Percentiles rank a stretch among this genome's conserved stretches.
phyloP scores from a whole-genome alignment of 257 asterid species.

The Primulina huaijiensis region DNA sequence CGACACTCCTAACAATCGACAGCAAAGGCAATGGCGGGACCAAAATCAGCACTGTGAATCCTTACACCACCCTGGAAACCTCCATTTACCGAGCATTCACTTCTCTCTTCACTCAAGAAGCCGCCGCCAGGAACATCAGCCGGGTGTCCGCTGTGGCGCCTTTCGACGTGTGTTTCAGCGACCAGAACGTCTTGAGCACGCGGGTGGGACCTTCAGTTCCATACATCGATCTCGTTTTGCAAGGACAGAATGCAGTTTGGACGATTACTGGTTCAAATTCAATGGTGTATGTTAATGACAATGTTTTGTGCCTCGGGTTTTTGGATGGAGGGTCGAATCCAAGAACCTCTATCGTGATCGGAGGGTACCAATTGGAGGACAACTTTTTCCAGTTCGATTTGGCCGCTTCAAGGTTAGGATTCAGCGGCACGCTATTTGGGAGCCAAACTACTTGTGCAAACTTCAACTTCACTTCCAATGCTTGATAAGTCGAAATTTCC shows the following conservation, averaged over 20 bases:
- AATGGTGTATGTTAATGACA: slow-evolving; percentile 27
- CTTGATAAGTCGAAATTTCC: too few species aligned
- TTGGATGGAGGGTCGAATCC: slow-evolving; percentile 28
- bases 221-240: slow-evolving; percentile 25
- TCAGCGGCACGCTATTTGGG: slow-evolving; percentile 17
- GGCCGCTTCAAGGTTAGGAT: slow-evolving; percentile 34
- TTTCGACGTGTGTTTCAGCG: too few species aligned
- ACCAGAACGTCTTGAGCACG: neutral
- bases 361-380: slow-evolving; percentile 33
- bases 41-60: slow-evolving; percentile 34
- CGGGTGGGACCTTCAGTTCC: slow-evolving; percentile 30
- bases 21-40: slow-evolving; percentile 34
- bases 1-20: slow-evolving; percentile 23
- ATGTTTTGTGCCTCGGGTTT: slow-evolving; percentile 31
- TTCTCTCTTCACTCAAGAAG: slow-evolving; percentile 17
- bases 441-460: slow-evolving; percentile 31
- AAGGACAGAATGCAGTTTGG: slow-evolving; percentile 27
- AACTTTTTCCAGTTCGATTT: neutral
- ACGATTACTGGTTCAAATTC: slow-evolving; percentile 29
- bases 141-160: neutral
- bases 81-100: neutral
- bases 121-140: slow-evolving; percentile 17
- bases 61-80: slow-evolving; percentile 31
- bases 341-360: slow-evolving; percentile 34
- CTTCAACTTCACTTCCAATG: slow-evolving; percentile 35